Base-by-base conservation (phyloP, 2,329 filamentous ascomycete genomes). In the Capronia americana region DNA sequence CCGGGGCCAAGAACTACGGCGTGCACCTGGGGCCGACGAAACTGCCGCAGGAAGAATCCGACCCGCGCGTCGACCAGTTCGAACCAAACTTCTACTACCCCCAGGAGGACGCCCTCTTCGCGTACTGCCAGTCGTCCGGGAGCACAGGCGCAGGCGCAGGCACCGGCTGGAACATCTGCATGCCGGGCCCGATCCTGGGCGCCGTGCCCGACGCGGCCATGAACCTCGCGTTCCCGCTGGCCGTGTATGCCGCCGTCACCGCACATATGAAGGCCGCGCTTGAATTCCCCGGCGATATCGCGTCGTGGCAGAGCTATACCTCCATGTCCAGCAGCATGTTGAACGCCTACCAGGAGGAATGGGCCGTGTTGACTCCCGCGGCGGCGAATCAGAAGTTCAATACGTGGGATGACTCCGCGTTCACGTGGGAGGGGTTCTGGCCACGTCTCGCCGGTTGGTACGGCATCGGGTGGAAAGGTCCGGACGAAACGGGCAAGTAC, bases 81-180 rank as follows among this genome's bases (percentile, higher is more conserved):
- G 81, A 82, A 64, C 79, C 80, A 1, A 85, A 86, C 72, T 86
- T 86, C 73, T 86, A 86, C 77, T 86, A 85, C 68, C 74, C 77
- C 0, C 84, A 86, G 75, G 83, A 86, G 74, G 83, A 86, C 66
- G 73, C 76, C 3, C 77, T 86, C 2, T 77, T 71, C 56, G 71
- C 74, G 1, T 86, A 78, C 70, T 82, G 80, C 71, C 67, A 75
- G 23, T 70, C 74, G 12, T 70, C 63, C n/a, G 74, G 5, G 5
- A 10, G n/a, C n/a, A n/a, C n/a, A 10, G 11, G 41, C 12, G n/a
- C 14, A 14, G n/a, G 20, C 44, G 44, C 17, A 48, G 20, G 20
- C 17, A 48, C 78, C 6, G 68, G 67, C 23, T 86, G 80, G 80
- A 84, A 81, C 65, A 74, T 84, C 17, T 78, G 78, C 26, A 69